Evolutionary conservation across 1,284 basidiomycete genomes (phyloP).

Genomic region (Ceratobasidium sp.): DNA sequence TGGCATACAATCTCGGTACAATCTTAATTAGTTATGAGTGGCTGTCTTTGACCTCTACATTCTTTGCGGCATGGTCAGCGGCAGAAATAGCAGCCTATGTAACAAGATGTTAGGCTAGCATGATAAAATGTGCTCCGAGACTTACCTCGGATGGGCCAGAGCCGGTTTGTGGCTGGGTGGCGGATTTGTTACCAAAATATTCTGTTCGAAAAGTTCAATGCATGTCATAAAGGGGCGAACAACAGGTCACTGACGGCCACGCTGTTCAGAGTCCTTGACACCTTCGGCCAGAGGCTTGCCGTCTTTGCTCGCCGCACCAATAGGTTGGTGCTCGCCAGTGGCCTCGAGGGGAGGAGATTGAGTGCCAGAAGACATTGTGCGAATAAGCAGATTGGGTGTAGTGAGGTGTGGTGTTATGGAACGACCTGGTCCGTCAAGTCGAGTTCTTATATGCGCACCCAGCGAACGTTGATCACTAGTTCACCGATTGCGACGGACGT

Average conservation of each 20-base stretch:
- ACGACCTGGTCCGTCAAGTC: neutral
- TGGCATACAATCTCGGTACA: neutral
- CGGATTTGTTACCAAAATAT: conserved; percentile 23
- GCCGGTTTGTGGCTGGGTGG: neutral
- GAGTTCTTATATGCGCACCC: conserved; percentile 23
- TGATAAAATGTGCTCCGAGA: neutral
- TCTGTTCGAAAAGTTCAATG: neutral
- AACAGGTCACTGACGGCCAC: conserved; percentile 48
- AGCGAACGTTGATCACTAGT: neutral
- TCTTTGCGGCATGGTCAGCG: neutral
- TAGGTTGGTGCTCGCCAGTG: conserved; percentile 55
- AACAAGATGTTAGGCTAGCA: neutral
- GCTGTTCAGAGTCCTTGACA: conserved; percentile 53
- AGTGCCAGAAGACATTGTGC: conserved; percentile 43
- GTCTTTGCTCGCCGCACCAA: conserved; percentile 54
- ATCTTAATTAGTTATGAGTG: neutral
- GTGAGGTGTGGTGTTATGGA: neutral
- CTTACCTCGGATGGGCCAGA: conserved; percentile 11
- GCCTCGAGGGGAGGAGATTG: conserved; percentile 63
- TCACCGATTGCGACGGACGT: neutral
- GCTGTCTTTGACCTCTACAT: conserved; percentile 8
- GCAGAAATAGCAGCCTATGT: conserved; percentile 9
- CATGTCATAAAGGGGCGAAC: neutral
- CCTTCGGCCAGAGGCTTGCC: conserved; percentile 46
- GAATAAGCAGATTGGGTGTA: conserved; percentile 11